Evolutionary conservation across 2,329 filamentous ascomycete species (phyloP), one percentile per base, ranked within the genome.

Genomic region (Lasiodiplodia hormozganensis): DNA sequence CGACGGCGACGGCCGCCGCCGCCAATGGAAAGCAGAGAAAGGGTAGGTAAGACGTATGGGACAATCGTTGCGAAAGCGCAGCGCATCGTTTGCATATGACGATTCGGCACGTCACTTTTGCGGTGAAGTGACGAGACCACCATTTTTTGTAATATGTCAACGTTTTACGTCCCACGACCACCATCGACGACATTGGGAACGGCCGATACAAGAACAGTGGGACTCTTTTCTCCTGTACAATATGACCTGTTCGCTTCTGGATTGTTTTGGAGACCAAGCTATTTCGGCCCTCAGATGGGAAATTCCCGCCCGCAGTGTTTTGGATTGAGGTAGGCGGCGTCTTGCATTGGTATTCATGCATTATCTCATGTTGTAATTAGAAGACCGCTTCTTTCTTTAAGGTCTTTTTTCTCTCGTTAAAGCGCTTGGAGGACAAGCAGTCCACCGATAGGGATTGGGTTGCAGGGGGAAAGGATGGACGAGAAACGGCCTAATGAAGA

Each of bases 21-120:
- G 57, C 66, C 21, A 68, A 68, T 36, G 56, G 47, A 23, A 62
- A 43, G 49, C 66, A 54, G 18, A 53, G 66, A n/a, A 68, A 68
- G 47, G 57, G 14, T 34, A 43, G 56, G 66, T 68, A 62, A 62
- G 21, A n/a, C 49, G 23, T 4, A 51, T 31, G 10, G 14, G 6
- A 25, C 28, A 25, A 25, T 34, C 21, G 25, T n/a, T 18, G 56
- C 36, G 4, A 14, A 21, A 21, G 11, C 21, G 34, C 56, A 40
- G 36, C 34, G 58, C 58, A 18, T 18, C 12, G 7, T 51, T 23
- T 18, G 23, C 6, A 8, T 28, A 28, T 8, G 14, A 47, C 11
- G 40, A 14, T 34, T 31, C 18, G 47, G 43, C 52, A 7, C 43
- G 43, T 52, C 18, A 49, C 31, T 38, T 7, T 10, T 14, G 60